phyloP scores from a whole-genome alignment of 805 yeast genomes.

The Pichia rugopelliculosa region DNA sequence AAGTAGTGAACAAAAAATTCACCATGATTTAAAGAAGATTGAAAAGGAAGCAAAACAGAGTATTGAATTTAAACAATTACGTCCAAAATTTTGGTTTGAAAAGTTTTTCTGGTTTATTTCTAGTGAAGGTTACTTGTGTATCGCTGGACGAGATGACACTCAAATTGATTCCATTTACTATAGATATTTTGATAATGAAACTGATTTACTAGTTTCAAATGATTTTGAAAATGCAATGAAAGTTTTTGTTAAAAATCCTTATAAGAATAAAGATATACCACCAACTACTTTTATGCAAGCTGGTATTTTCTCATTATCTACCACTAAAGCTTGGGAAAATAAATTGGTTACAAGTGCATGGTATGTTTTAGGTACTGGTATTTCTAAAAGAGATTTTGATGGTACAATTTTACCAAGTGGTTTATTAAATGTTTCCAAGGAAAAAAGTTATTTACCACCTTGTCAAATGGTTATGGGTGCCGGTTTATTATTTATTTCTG shows the following conservation, averaged over 20 bases:
- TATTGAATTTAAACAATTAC: slow-evolving; percentile 43
- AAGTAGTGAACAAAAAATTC: slow-evolving; percentile 73
- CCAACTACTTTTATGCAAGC: slow-evolving; percentile 89
- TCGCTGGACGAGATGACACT: slow-evolving; percentile 76
- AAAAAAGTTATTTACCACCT: slow-evolving; percentile 60
- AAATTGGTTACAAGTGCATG: slow-evolving; percentile 78
- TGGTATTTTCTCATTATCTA: slow-evolving; percentile 72
- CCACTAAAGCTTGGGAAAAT: slow-evolving; percentile 85
- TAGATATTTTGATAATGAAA: slow-evolving; percentile 59
- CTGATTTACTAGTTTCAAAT: slow-evolving; percentile 65
- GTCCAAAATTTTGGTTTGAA: slow-evolving; percentile 86
- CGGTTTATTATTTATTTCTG: slow-evolving; percentile 71
- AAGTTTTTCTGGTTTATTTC: slow-evolving; percentile 93
- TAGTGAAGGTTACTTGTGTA: slow-evolving; percentile 76
- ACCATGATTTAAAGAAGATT: slow-evolving; percentile 59
- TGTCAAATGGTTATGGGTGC: slow-evolving; percentile 87
- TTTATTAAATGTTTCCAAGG: slow-evolving; percentile 44
- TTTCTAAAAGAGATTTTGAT: slow-evolving; percentile 61
- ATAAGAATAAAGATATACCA: slow-evolving; percentile 61
- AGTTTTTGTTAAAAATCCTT: slow-evolving; percentile 77
- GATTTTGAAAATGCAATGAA: slow-evolving; percentile 69
- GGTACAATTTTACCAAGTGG: slow-evolving; percentile 56
- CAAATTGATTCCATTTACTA: slow-evolving; percentile 79
- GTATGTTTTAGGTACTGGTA: slow-evolving; percentile 65
- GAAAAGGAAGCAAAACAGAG: slow-evolving; percentile 49